phyloP scores from a whole-genome alignment of 306 rosid species.

The Citrullus colocynthis region DNA sequence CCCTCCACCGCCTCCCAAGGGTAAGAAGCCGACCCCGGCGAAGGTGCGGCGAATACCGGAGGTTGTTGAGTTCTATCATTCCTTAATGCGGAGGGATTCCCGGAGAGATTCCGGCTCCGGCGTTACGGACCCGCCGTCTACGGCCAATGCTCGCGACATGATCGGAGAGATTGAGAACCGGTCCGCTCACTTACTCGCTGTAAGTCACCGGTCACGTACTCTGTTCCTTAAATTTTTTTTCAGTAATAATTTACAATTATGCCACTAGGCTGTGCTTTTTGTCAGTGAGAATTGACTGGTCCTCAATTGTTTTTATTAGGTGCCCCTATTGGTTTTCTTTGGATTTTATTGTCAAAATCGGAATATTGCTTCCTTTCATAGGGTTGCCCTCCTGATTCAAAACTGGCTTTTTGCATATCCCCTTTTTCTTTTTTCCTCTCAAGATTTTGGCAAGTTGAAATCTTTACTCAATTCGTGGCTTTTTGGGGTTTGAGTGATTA shows the following conservation, averaged over 20 bases:
- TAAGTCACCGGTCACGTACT: constrained; percentile 32
- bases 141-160: constrained; percentile 86
- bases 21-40: constrained; percentile 27
- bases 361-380: constrained; percentile 19
- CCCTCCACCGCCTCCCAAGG: constrained; percentile 60
- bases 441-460: background rate
- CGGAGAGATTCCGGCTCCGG: constrained; percentile 45
- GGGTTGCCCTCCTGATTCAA: constrained; percentile 24
- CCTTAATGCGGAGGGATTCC: constrained; percentile 83
- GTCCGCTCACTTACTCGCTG: constrained; percentile 76
- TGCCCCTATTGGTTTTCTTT: constrained; percentile 15
- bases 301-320: constrained; percentile 1
- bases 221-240: background rate
- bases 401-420: background rate
- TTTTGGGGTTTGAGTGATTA: background rate
- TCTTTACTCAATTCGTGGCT: background rate
- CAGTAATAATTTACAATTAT: constrained; percentile 20
- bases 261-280: constrained; percentile 25
- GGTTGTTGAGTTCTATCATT: constrained; percentile 95
- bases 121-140: constrained; percentile 30
- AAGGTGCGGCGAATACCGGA: constrained; percentile 83
- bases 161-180: constrained; percentile 99
- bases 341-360: constrained; percentile 15
- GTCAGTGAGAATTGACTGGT: constrained; percentile 32
- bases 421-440: background rate